Base-by-base conservation (phyloP, 306 rosid genomes). In the Malus fusca region DNA sequence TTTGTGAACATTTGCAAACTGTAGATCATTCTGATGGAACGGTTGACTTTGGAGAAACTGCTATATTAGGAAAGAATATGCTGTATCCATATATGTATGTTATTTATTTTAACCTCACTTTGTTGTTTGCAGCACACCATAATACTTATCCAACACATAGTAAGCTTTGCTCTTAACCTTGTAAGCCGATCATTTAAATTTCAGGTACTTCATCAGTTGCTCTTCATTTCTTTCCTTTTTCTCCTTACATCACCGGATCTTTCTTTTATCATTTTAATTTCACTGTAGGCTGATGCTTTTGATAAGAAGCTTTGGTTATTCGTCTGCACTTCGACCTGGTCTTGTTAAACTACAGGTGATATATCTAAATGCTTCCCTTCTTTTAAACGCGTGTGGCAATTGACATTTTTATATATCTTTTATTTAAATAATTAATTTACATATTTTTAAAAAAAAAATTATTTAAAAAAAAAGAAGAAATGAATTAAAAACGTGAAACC, bases 131-230 rank as follows among this genome's bases (percentile, higher is more conserved):
- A 92, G 96, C 98, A 92, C 69, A 88, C 97, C 69, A 97, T 94
- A 52, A 92, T 90, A 76, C 96, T 96, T 44, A 85, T 90, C 75
- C 98, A 92, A 82, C 97, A 94, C 87, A 80, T 92, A 11, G 94
- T 90, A 56, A 92, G 92, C 90, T 92, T 94, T 85, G 97, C 88
- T 82, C 87, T 92, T 71, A 94, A 92, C 83, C 96, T 92, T 78
- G 91, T 94, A 77, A 92, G 97, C 92, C 83, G 95, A 69, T 87
- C 98, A 73, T 92, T 92, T 72, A 97, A 94, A 78, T 94, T 94
- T 80, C 98, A 94, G 98, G 98, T 88, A 31, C 67, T 69, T 69
- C 42, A 43, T 72, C 73, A 61, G 28, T 71, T 75, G 28, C 25
- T 67, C 23, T 31, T 28, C 21, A 33, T 15, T 37, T 60, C 51